phyloP scores from a whole-genome alignment of 2,329 filamentous ascomycete species.

The Microdochium bolleyi region DNA sequence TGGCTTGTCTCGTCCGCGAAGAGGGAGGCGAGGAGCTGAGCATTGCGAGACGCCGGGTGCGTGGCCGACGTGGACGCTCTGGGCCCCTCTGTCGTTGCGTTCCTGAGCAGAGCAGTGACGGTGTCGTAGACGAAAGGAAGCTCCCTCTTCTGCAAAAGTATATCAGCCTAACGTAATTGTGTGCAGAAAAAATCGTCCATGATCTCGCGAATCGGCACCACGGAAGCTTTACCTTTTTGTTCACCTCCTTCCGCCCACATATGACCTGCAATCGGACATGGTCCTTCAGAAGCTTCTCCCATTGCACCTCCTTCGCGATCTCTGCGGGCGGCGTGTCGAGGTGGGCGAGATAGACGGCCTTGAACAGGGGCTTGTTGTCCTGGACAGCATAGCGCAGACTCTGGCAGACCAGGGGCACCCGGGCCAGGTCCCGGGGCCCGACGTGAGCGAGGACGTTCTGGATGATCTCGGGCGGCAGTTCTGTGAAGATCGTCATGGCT shows the following conservation, averaged over 20 bases:
- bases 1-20: slow-evolving; percentile 41
- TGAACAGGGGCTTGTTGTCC: slow-evolving; percentile 51
- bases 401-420: slow-evolving; percentile 42
- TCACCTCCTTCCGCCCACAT: slow-evolving; percentile 21
- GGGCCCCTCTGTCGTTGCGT: slow-evolving; percentile 27
- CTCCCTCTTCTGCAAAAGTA: slow-evolving; percentile 29
- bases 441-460: slow-evolving; percentile 52
- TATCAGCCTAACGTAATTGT: no score
- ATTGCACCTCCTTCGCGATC: slow-evolving; percentile 24
- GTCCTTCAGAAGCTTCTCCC: slow-evolving; percentile 34
- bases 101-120: slow-evolving; percentile 35
- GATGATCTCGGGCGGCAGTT: slow-evolving; percentile 55
- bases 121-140: slow-evolving; percentile 39
- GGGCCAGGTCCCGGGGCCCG: slow-evolving; percentile 45
- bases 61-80: slow-evolving; percentile 22
- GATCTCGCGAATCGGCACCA: no score
- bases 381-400: slow-evolving; percentile 45
- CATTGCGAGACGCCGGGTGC: slow-evolving; percentile 37
- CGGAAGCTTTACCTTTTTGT: slow-evolving; percentile 34
- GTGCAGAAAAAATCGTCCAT: no score
- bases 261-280: slow-evolving; percentile 34
- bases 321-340: slow-evolving; percentile 35
- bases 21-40: slow-evolving; percentile 32
- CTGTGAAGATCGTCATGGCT: slow-evolving; percentile 17
- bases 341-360: slow-evolving; percentile 49